Percentiles rank a stretch among this genome's conserved stretches.
Conservation (phyloP, 169 alveolate species). For the Eimeria acervulina region DNA sequence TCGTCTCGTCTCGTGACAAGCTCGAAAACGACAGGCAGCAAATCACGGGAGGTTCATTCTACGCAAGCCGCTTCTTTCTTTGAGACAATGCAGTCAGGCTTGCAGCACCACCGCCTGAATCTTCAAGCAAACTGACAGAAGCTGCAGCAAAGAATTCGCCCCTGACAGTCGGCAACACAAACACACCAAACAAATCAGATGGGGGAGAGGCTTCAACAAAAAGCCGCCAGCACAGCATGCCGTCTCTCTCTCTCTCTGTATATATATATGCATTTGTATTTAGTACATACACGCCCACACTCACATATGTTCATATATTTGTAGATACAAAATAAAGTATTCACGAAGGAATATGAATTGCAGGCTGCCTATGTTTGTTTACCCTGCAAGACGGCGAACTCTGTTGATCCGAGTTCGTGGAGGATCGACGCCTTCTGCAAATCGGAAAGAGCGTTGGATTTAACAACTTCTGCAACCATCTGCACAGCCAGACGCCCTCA, state of each 20-base stretch:
- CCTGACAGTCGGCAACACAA: slow-evolving; percentile 12
- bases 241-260: no score
- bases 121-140: slow-evolving; percentile 61
- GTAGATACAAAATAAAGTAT: no score
- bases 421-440: slow-evolving; percentile 80
- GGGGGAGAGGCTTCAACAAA: background rate
- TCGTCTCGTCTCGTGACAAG: background rate
- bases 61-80: background rate
- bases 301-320: no score
- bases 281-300: no score
- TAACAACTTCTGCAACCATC: slow-evolving; percentile 77
- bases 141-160: slow-evolving; percentile 58
- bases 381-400: slow-evolving; percentile 84
- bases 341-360: no score
- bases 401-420: slow-evolving; percentile 65
- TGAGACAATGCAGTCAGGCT: background rate
- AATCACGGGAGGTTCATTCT: background rate
- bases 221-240: no score
- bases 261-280: no score
- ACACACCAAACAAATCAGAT: background rate
- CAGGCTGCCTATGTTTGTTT: background rate
- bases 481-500: slow-evolving; percentile 5
- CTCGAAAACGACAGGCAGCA: background rate
- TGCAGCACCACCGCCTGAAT: slow-evolving; percentile 65
- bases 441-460: slow-evolving; percentile 50